Evolutionary conservation across 371 early-diverging fungal genomes (phyloP).

Genomic region (Saksenaea oblongispora): DNA sequence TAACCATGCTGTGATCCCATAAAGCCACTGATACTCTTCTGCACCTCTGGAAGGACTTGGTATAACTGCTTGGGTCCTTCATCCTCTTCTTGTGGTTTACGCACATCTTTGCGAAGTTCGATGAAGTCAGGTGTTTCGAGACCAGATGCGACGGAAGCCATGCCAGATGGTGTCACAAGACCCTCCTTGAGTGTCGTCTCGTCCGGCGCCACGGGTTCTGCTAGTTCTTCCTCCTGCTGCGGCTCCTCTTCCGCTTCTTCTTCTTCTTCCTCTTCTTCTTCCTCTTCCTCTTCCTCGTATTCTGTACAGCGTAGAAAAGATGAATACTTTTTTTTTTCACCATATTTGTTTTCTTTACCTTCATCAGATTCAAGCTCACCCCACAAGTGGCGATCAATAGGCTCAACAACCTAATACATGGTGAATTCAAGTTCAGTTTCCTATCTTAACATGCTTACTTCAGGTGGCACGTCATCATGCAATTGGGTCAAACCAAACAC

Average conservation of each 20-base stretch:
- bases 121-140: constrained; percentile 92
- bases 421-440: neutral
- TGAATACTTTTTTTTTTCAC: neutral
- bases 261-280: constrained; percentile 67
- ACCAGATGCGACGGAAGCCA: constrained; percentile 78
- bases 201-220: constrained; percentile 29
- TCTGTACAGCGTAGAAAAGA: constrained; percentile 23
- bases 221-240: constrained; percentile 38
- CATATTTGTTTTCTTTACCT: constrained; percentile 22
- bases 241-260: constrained; percentile 53
- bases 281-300: constrained; percentile 60
- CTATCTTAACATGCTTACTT: constrained; percentile 2
- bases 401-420: neutral
- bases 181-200: constrained; percentile 65
- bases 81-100: constrained; percentile 43
- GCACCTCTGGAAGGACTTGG: constrained; percentile 84
- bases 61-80: constrained; percentile 82
- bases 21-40: constrained; percentile 77
- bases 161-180: constrained; percentile 87
- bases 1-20: constrained; percentile 96
- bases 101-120: constrained; percentile 84
- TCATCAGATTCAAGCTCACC: constrained; percentile 82
- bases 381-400: constrained; percentile 72
- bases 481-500: constrained; percentile 78
- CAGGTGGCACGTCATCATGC: constrained; percentile 24